A percentile compares a stretch with the other conserved stretches of the same genome.
These are phyloP conservation scores for Myrica gale DNA, from an alignment of 306 rosid species.

Conservation along the genomic window DNA sequence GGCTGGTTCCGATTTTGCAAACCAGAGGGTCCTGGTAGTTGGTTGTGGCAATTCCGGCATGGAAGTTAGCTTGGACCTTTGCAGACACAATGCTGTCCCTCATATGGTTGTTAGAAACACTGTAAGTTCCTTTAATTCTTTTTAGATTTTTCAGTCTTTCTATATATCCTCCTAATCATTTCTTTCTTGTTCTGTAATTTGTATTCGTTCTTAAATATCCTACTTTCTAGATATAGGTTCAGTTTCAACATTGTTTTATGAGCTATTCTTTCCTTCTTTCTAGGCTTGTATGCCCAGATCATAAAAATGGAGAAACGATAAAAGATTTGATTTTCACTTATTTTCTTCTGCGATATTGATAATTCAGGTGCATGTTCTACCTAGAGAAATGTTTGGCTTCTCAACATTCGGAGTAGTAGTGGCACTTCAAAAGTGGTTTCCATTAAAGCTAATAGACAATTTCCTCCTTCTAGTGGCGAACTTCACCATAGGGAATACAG, in stretches of 20 bases:
- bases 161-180: slow-evolving; percentile 16
- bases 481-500: slow-evolving; percentile 66
- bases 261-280: slow-evolving; percentile 8
- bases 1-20: slow-evolving; percentile 53
- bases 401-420: slow-evolving; percentile 83
- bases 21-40: slow-evolving; percentile 65
- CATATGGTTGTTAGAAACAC: slow-evolving; percentile 83
- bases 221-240: too few species aligned
- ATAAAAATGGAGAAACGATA: too few species aligned
- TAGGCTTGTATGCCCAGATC: neutral
- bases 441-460: slow-evolving; percentile 67
- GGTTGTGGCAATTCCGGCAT: slow-evolving; percentile 99
- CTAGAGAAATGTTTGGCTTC: slow-evolving; percentile 80
- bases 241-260: too few species aligned
- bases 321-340: neutral
- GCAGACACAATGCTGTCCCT: slow-evolving; percentile 71
- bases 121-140: slow-evolving; percentile 37
- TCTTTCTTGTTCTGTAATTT: slow-evolving; percentile 28
- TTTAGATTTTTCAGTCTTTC: neutral
- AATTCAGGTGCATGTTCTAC: slow-evolving; percentile 80
- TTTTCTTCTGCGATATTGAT: slow-evolving; percentile 22
- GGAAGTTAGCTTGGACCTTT: slow-evolving; percentile 97
- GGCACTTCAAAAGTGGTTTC: slow-evolving; percentile 71
- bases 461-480: slow-evolving; percentile 47
- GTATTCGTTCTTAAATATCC: too few species aligned